phyloP scores from a whole-genome alignment of 179 eudicot species.

The Camellia oleifera region DNA sequence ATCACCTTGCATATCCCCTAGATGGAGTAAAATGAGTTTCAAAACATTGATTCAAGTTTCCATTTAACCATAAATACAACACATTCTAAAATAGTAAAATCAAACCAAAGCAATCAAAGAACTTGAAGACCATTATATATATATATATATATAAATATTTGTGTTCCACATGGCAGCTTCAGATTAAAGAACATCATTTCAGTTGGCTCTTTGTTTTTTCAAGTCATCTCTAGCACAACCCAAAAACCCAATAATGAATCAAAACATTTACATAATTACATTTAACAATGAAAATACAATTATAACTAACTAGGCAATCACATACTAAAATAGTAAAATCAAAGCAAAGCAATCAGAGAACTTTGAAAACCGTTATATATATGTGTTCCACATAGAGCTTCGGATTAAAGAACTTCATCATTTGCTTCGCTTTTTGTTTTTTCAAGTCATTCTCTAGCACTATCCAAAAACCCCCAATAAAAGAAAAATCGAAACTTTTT shows the following conservation, averaged over 20 bases:
- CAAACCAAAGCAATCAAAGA: conserved; percentile 29
- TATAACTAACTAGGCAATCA: not conserved
- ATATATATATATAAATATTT: too few relatives aligned
- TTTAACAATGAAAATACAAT: too few relatives aligned
- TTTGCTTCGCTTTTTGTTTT: conserved; percentile 15
- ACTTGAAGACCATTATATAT: conserved; percentile 25
- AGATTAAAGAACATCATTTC: conserved; percentile 21
- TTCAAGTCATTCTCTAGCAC: not conserved
- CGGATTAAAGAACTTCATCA: conserved; percentile 23
- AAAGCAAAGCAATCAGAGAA: conserved; percentile 32
- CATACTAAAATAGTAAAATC: not conserved
- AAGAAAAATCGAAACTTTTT: not conserved
- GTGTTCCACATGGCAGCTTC: conserved; percentile 27
- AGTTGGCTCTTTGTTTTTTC: conserved; percentile 14
- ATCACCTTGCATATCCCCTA: not conserved
- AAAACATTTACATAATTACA: not conserved
- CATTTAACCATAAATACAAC: not conserved
- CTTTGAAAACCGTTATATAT: conserved; percentile 24
- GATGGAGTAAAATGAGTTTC: not conserved
- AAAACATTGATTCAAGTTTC: not conserved
- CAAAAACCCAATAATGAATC: not conserved
- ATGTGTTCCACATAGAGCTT: conserved; percentile 22
- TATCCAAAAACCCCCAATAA: not conserved
- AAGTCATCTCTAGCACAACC: too few relatives aligned
- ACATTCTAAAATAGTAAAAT: not conserved